Base-by-base conservation (phyloP, 2,329 filamentous ascomycete species). In the Aureobasidium pullulans region DNA sequence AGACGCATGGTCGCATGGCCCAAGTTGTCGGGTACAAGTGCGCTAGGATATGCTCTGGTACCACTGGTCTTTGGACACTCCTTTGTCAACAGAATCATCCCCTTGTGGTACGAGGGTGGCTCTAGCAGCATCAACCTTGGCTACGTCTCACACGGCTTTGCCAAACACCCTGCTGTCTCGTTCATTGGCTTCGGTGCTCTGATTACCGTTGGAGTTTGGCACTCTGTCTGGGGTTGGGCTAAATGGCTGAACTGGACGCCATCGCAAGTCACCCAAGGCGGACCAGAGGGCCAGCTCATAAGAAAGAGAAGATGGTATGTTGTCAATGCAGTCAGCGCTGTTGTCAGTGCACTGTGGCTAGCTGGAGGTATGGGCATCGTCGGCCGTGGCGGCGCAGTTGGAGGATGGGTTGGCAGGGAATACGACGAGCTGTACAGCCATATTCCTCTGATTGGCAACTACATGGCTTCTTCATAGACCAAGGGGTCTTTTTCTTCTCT, bases 111-210 rank as follows among this genome's bases (percentile, higher is more conserved):
- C 46, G 89, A 95, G 57, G 92, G 92, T 6, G 90, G 92, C 61
- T 91, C 86, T 67, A 89, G 89, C n/a, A 87, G 93, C 57, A 86
- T 96, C 42, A 89, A 89, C 0, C 77, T 97, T 11, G 86, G 84
- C 11, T 97, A 89, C 71, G 86, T 96, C 7, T 84, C 86, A 11
- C 92, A 97, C 73, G 90, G 89, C 2, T 94, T 96, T 69, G 85
- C 88, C 32, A 81, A 83, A 13, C 86, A 89, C 67, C 85, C 86
- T 0, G 64, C 79, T 1, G 71, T 87, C 8, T 84, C 88, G n/a
- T 87, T 84, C 70, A 66, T 80, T 1, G 86, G 87, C 1, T 96
- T 95, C 71, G 68, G 77, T 1, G 80, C 84, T 1, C 77, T 96
- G 50, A 76, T 96, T 6, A 77, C 76, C 15, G 74, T 86, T 0